Base-by-base conservation (phyloP, 495 filamentous ascomycete genomes). In the Paragyromitra xinjiangensis region DNA sequence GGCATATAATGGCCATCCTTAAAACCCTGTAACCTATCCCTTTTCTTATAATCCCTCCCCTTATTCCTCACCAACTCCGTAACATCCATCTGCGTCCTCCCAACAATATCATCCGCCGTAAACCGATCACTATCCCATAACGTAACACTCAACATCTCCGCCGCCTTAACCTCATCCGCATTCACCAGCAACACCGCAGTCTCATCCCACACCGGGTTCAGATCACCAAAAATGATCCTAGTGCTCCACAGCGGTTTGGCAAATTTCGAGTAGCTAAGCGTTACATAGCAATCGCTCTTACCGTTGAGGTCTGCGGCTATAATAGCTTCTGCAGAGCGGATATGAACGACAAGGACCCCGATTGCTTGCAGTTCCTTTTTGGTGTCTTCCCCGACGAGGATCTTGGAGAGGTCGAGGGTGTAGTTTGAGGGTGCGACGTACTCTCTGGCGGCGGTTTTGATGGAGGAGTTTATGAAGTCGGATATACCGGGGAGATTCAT, bases 381-480 rank as follows among this genome's bases (percentile, higher is more conserved):
- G 83, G 90, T 92, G 75, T 93, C 91, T 62, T 92, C 91, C 26
- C 91, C 91, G 0, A 91, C 85, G 0, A 93, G 83, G 88, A 93
- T 92, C 70, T 91, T 90, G 80, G 92, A 91, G 22, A 93, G 83
- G 80, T 92, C 89, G 4, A 93, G 83, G 0, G 91, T 92, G 59
- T 92, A 84, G 45, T 89, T 91, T 82, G 92, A 92, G 1, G 91
- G 91, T 1, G 91, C 91, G 5, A 93, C 91, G 73, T 92, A 93
- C 74, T 91, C 88, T 0, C 89, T 87, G 58, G 91, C 85, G 0
- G 91, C 90, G 11, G 91, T 90, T 72, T 92, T 89, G 69, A 93
- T 90, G 3, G 91, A 87, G 11, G 88, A 89, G 82, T 93, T 91
- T 6, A 93, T 90, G 69, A 93, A 93, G 9, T 88, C 89, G 2